Percentiles rank a stretch among this genome's conserved stretches.
Evolutionary conservation across 768 basidiomycete genomes (phyloP).

Genomic region (Kwoniella botswanensis): DNA sequence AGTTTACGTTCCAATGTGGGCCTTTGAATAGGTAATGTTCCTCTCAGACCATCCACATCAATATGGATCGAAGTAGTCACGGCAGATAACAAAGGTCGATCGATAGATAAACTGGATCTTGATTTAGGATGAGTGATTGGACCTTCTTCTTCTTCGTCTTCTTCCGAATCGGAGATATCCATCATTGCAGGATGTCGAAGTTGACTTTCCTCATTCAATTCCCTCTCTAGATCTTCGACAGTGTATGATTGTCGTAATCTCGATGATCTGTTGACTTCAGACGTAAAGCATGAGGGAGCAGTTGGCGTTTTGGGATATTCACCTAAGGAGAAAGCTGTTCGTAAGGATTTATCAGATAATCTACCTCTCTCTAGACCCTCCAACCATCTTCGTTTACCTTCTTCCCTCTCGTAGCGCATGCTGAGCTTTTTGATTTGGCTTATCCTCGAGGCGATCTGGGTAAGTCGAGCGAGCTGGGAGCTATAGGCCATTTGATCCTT

Average conservation of each 20-base stretch:
- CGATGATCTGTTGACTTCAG: conserved; percentile 25
- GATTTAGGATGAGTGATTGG: conserved; percentile 25
- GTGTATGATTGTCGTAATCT: conserved; percentile 34
- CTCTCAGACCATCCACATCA: background rate
- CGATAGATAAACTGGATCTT: background rate
- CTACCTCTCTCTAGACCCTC: conserved; percentile 45
- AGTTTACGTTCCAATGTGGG: conserved; percentile 9
- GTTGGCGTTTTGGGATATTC: conserved; percentile 2
- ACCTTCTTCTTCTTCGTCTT: conserved; percentile 21
- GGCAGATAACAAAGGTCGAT: background rate
- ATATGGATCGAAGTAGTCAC: background rate
- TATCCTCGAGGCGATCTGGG: conserved; percentile 41
- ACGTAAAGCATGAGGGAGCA: background rate
- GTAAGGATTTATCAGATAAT: conserved; percentile 41
- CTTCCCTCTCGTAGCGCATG: conserved; percentile 51
- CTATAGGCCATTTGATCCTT: conserved; percentile 46
- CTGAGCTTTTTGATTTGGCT: conserved; percentile 46
- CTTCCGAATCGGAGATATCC: conserved; percentile 20
- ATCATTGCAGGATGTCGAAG: conserved; percentile 42
- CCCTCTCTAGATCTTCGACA: conserved; percentile 27
- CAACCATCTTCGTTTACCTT: conserved; percentile 51
- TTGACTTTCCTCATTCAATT: background rate
- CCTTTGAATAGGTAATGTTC: background rate
- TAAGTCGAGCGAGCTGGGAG: conserved; percentile 43
- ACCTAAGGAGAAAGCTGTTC: conserved; percentile 46